These are phyloP conservation scores for Hibiscus trionum DNA, from an alignment of 345 rosid genomes.

Conservation along the genomic window DNA sequence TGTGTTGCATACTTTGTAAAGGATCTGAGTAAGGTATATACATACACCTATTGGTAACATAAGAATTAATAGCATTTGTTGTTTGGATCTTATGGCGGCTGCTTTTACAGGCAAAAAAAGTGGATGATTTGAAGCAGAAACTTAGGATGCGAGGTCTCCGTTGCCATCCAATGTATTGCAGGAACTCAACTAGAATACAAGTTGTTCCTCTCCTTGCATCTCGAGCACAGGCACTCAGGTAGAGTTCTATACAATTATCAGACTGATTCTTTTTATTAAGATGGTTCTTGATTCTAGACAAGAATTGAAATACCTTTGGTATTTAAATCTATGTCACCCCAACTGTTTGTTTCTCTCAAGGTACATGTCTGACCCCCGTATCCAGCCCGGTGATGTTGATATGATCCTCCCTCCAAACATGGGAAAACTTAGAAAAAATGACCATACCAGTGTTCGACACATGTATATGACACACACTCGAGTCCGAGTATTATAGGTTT, in stretches of 20 bases:
- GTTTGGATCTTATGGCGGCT: constrained; percentile 9
- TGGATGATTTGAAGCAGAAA: constrained; percentile 87
- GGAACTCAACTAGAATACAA: constrained; percentile 71
- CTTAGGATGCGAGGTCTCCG: constrained; percentile 92
- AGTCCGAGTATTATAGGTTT: neutral
- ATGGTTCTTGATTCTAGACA: neutral
- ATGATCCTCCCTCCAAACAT: too few species aligned
- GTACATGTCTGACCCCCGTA: too few species aligned
- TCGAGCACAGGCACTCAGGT: constrained; percentile 93
- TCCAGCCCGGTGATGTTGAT: too few species aligned
- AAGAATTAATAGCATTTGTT: neutral
- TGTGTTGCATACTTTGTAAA: constrained; percentile 65
- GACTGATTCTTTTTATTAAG: too few species aligned
- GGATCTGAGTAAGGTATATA: constrained; percentile 56
- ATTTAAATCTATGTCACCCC: neutral
- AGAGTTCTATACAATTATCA: neutral
- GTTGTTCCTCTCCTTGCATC: constrained; percentile 87
- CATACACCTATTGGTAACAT: neutral
- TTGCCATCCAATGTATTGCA: constrained; percentile 93
- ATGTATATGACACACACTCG: neutral
- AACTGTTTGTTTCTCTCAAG: too few species aligned
- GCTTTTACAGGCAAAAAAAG: constrained; percentile 49
- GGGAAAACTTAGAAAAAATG: too few species aligned
- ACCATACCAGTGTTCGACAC: neutral
- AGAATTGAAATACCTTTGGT: neutral